phyloP scores from a whole-genome alignment of 495 filamentous ascomycete species.

The Aspergillus hancockii region DNA sequence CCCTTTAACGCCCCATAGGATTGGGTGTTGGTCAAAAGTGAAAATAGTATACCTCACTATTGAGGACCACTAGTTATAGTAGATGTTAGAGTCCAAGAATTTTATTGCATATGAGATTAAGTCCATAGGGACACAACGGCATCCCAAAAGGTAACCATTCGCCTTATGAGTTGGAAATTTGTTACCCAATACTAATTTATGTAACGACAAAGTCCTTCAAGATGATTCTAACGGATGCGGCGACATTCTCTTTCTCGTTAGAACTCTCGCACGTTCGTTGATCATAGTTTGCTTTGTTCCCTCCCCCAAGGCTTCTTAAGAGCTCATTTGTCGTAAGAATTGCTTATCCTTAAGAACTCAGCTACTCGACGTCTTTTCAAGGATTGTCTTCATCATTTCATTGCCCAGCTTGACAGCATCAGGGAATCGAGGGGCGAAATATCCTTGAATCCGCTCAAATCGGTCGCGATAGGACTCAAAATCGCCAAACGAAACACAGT shows the following conservation, averaged over 20 bases:
- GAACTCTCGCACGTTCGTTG: not conserved
- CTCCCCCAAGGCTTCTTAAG: not conserved
- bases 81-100: too few relatives aligned
- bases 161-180: too few relatives aligned
- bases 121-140: too few relatives aligned
- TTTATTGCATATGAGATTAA: too few relatives aligned
- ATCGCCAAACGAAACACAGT: conserved; percentile 85
- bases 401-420: conserved; percentile 86
- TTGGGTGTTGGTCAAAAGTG: not conserved
- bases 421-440: conserved; percentile 85
- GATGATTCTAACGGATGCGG: too few relatives aligned
- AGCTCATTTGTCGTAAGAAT: not conserved
- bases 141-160: too few relatives aligned
- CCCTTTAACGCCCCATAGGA: not conserved
- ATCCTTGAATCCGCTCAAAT: conserved; percentile 83
- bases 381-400: conserved; percentile 93
- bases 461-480: conserved; percentile 88
- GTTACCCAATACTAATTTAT: too few relatives aligned
- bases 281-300: not conserved
- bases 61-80: too few relatives aligned
- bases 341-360: not conserved
- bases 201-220: too few relatives aligned
- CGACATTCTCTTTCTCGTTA: not conserved
- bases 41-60: not conserved
- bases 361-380: conserved; percentile 68